Conservation (phyloP, 1,284 basidiomycete genomes). For the Rhodotorula sp. region DNA sequence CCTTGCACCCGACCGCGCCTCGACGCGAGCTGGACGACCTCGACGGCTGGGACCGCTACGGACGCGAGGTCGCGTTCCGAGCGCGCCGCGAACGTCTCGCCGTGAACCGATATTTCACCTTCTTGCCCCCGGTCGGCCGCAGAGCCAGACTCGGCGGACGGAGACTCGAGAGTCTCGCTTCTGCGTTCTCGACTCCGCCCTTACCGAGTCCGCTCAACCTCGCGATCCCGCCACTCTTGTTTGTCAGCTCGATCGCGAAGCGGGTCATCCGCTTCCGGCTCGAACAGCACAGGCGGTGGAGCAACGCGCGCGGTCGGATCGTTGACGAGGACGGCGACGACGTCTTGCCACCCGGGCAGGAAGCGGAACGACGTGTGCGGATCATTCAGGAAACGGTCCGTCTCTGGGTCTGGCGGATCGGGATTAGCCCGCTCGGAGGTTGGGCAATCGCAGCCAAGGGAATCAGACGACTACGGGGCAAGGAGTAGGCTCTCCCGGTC, state of each 20-base stretch:
- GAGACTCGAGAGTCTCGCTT: constrained; percentile 21
- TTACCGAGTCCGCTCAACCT: constrained; percentile 36
- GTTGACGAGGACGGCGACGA: not conserved
- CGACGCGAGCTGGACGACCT: constrained; percentile 39
- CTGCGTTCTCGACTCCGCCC: constrained; percentile 37
- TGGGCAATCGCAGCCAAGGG: constrained; percentile 38
- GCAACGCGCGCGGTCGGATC: not conserved
- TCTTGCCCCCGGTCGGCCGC: constrained; percentile 26
- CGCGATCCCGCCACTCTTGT: constrained; percentile 13
- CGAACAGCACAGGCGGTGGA: not conserved
- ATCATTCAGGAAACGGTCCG: constrained; percentile 25
- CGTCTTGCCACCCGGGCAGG: constrained; percentile 13
- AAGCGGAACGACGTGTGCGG: constrained; percentile 23
- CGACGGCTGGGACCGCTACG: constrained; percentile 42
- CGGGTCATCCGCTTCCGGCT: constrained; percentile 3
- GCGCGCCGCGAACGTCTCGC: constrained; percentile 37
- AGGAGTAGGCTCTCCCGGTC: constrained; percentile 11
- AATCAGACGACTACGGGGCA: constrained; percentile 23
- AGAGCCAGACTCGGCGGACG: not conserved
- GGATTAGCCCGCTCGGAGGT: constrained; percentile 28
- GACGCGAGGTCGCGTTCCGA: constrained; percentile 42
- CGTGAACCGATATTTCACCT: constrained; percentile 38
- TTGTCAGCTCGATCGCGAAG: constrained; percentile 7
- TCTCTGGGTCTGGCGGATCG: constrained; percentile 40
- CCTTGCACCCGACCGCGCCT: not conserved